Evolutionary conservation across 2,329 filamentous ascomycete genomes (phyloP).

Genomic region (Fusarium fujikuroi): DNA sequence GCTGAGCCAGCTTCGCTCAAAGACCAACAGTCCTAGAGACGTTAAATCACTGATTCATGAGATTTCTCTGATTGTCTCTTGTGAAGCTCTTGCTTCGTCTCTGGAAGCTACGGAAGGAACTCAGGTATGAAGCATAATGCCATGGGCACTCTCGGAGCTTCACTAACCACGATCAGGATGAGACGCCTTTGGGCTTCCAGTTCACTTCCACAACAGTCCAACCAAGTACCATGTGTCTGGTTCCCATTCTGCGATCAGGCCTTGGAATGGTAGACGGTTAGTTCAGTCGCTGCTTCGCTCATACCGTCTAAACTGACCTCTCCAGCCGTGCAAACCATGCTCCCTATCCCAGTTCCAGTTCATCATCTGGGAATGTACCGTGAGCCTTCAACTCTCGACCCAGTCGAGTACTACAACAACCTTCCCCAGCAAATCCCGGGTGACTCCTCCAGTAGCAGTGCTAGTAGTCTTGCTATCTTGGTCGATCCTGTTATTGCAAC

Average conservation of each 20-base stretch:
- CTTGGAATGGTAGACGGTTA: conserved; percentile 88
- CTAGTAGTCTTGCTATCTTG: conserved; percentile 76
- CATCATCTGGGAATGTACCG: conserved; percentile 97
- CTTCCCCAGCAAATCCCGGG: conserved; percentile 76
- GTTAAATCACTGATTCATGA: conserved; percentile 87
- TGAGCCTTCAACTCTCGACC: conserved; percentile 85
- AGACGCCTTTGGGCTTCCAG: conserved; percentile 80
- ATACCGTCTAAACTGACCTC: conserved; percentile 6
- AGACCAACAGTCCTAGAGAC: conserved; percentile 74
- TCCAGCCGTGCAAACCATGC: conserved; percentile 80
- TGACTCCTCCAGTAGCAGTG: conserved; percentile 50
- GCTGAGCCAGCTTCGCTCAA: conserved; percentile 87
- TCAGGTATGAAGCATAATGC: conserved; percentile 63
- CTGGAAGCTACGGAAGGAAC: conserved; percentile 68
- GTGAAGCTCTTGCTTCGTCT: conserved; percentile 78
- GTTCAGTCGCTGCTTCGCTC: conserved; percentile 6
- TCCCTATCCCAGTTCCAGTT: conserved; percentile 81
- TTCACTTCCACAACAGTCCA: conserved; percentile 74
- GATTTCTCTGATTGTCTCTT: conserved; percentile 82
- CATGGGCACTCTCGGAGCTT: not conserved
- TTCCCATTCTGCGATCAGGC: conserved; percentile 93
- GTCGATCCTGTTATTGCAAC: conserved; percentile 95
- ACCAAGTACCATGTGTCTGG: conserved; percentile 77
- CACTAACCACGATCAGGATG: conserved; percentile 63
- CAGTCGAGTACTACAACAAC: conserved; percentile 98